phyloP scores from a whole-genome alignment of 108 stramenopile genomes.

The Cyclotella kingstonii region DNA sequence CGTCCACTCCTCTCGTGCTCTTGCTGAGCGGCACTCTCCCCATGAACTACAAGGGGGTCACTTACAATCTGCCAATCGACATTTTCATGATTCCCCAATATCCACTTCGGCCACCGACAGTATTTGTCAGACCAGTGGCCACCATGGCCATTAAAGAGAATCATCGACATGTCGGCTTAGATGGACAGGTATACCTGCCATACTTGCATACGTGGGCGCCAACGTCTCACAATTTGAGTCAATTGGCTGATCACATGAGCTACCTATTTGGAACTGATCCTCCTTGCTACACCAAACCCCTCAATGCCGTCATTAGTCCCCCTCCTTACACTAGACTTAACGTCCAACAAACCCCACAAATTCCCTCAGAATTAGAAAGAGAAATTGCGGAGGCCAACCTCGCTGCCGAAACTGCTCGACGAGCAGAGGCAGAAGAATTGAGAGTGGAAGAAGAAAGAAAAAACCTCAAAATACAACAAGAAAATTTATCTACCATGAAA shows the following conservation, averaged over 20 bases:
- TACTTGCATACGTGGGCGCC: slow-evolving; percentile 91
- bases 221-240: slow-evolving; percentile 64
- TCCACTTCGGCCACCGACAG: slow-evolving; percentile 78
- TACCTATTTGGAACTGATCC: slow-evolving; percentile 91
- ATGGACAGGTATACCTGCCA: slow-evolving; percentile 92
- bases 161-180: slow-evolving; percentile 80
- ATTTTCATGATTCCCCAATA: slow-evolving; percentile 86
- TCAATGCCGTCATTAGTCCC: background rate
- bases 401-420: slow-evolving; percentile 49
- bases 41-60: slow-evolving; percentile 78
- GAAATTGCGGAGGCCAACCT: slow-evolving; percentile 54
- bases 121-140: slow-evolving; percentile 82
- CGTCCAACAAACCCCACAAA: too few relatives aligned
- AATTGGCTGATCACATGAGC: slow-evolving; percentile 81
- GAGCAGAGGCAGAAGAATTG: slow-evolving; percentile 15
- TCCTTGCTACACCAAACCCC: slow-evolving; percentile 81
- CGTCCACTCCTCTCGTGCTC: slow-evolving; percentile 45
- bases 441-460: slow-evolving; percentile 38
- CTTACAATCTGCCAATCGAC: slow-evolving; percentile 93
- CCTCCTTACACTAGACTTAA: slow-evolving; percentile 19
- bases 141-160: slow-evolving; percentile 83
- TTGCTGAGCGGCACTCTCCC: slow-evolving; percentile 88
- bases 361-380: slow-evolving; percentile 30
- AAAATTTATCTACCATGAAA: slow-evolving; percentile 39
- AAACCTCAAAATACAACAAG: slow-evolving; percentile 20